Evolutionary conservation across 257 asterid genomes (phyloP), one percentile per base, ranked within the genome.

Genomic region (Jaltomata sinuosa): DNA sequence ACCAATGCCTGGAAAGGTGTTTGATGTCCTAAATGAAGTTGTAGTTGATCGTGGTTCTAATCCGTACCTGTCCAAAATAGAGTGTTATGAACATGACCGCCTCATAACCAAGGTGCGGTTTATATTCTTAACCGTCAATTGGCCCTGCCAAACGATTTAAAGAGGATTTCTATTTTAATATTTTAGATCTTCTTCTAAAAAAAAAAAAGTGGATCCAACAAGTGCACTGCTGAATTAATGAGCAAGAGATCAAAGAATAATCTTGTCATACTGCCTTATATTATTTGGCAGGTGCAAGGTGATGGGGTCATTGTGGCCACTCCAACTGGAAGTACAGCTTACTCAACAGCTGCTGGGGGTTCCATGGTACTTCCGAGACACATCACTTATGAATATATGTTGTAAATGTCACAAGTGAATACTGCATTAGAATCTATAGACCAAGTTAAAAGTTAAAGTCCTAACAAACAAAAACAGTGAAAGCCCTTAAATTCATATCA

Each of bases 231-330:
- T 76, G 61, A 76, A 76, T 47, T 76, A 25, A 74, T 76, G 81
- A 45, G 25, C 81, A 47, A 76, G 61, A 76, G 59, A 47, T 76
- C 15, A 76, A 49, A 76, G 42, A 77, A 49, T 27, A 77, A 49
- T 77, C 62, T 47, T 49, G 61, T 29, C 62, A 16, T 27, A 29
- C 42, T 77, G 45, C 57, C 81, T 74, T 49, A 5, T 61, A 42
- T 82, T 82, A 12, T 82, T 64, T 84, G 76, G 61, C 81, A 97
- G 99, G 99, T 97, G 83, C 98, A 97, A 94, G 99, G 98, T 85
- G 99, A 97, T 87, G 99, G 99, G 86, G 99, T 97, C 85, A 97
- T 97, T 86, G 96, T 97, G 68, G 99, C 99, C 79, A 97, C 99
- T 49, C 99, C 99, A 62, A 97, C 98, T 50, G 99, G 99, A 87